phyloP scores from a whole-genome alignment of 176 grass and related monocot genomes.

The Ensete ventricosum region DNA sequence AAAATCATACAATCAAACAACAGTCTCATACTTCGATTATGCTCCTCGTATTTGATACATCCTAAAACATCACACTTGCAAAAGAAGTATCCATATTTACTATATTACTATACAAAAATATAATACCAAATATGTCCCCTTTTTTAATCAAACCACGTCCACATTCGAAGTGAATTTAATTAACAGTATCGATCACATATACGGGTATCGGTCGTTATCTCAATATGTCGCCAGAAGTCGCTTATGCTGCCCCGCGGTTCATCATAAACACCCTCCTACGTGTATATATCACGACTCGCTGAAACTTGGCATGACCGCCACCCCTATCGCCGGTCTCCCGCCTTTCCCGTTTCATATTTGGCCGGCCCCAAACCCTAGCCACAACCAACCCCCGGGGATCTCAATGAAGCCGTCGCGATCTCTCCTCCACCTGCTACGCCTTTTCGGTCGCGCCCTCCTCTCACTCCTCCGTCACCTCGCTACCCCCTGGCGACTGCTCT shows the following conservation, averaged over 20 bases:
- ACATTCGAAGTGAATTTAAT: too few relatives aligned
- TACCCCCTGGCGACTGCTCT: constrained; percentile 44
- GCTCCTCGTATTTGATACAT: too few relatives aligned
- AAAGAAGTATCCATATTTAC: too few relatives aligned
- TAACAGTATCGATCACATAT: too few relatives aligned
- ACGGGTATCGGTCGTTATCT: too few relatives aligned
- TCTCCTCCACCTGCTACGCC: constrained; percentile 24
- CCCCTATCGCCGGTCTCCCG: neutral
- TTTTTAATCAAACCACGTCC: too few relatives aligned
- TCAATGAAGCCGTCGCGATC: neutral
- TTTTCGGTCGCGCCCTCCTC: constrained; percentile 34
- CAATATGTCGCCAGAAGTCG: too few relatives aligned
- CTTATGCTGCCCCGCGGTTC: neutral
- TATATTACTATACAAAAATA: too few relatives aligned
- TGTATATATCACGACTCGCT: neutral
- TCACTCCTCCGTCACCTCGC: constrained; percentile 44
- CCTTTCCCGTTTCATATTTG: neutral
- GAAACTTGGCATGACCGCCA: neutral
- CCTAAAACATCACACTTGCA: too few relatives aligned
- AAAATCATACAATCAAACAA: too few relatives aligned
- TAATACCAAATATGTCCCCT: too few relatives aligned
- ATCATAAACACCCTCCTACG: neutral
- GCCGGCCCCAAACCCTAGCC: neutral
- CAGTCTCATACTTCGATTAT: too few relatives aligned
- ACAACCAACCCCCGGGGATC: neutral